These are phyloP conservation scores for Penicillium sp. DNA, from an alignment of 2,329 filamentous ascomycete genomes.

Conservation along the genomic window DNA sequence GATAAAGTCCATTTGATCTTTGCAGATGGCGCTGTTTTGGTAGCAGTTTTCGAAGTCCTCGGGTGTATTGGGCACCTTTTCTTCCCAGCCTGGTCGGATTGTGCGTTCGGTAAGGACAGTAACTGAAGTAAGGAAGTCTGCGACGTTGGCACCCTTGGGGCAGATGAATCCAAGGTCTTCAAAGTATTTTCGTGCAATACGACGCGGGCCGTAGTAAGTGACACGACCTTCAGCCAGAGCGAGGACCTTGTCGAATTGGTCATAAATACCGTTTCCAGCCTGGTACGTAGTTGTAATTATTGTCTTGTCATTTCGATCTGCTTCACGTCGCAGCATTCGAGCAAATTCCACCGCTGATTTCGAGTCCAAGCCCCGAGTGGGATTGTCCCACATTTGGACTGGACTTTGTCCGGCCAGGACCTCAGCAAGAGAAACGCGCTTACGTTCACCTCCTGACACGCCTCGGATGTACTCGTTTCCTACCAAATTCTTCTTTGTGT, in stretches of 20 bases:
- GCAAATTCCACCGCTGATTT: conserved; percentile 62
- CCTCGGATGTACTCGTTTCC: conserved; percentile 66
- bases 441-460: conserved; percentile 67
- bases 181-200: conserved; percentile 61
- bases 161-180: conserved; percentile 64
- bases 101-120: conserved; percentile 55
- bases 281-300: conserved; percentile 67
- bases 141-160: conserved; percentile 61
- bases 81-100: conserved; percentile 36
- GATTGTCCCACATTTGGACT: conserved; percentile 67
- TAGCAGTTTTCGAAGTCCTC: conserved; percentile 52
- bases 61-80: conserved; percentile 35
- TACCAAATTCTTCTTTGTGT: conserved; percentile 64
- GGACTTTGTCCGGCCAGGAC: conserved; percentile 50
- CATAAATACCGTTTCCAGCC: conserved; percentile 66
- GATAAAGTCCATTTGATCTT: conserved; percentile 52
- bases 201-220: conserved; percentile 62
- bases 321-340: conserved; percentile 59
- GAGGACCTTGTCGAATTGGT: conserved; percentile 68
- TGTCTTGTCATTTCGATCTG: conserved; percentile 58
- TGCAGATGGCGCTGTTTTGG: conserved; percentile 51
- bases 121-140: conserved; percentile 65
- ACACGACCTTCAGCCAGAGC: conserved; percentile 64
- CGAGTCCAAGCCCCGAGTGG: conserved; percentile 64
- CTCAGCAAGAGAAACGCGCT: conserved; percentile 67